These are phyloP conservation scores for Senna siamea DNA, from an alignment of 306 rosid species.

Conservation along the genomic window DNA sequence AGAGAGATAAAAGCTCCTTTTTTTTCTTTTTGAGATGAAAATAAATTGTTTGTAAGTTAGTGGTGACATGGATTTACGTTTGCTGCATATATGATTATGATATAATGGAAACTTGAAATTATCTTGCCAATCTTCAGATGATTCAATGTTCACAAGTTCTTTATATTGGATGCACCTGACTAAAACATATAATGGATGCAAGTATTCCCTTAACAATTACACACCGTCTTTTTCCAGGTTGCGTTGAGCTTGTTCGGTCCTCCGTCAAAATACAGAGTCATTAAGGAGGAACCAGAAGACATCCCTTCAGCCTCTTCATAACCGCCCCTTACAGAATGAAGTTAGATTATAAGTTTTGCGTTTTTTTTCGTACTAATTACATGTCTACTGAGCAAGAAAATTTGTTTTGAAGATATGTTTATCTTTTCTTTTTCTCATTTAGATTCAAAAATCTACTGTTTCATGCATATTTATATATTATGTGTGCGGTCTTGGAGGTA, in stretches of 20 bases:
- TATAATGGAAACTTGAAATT: not conserved
- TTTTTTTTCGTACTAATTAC: constrained; percentile 24
- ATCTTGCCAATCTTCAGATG: not conserved
- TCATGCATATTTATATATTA: constrained; percentile 20
- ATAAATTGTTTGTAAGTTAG: constrained; percentile 8
- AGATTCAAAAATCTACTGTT: constrained; percentile 20
- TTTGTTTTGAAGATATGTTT: not conserved
- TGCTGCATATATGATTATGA: not conserved
- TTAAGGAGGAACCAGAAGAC: constrained; percentile 46
- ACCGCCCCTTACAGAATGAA: constrained; percentile 24
- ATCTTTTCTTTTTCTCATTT: not conserved
- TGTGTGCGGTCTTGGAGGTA: constrained; percentile 2
- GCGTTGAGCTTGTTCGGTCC: constrained; percentile 87
- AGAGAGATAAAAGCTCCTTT: not conserved
- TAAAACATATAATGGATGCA: not conserved
- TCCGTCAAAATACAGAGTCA: constrained; percentile 48
- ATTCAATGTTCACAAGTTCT: not conserved
- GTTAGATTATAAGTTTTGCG: constrained; percentile 24
- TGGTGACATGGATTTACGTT: not conserved
- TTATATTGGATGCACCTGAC: not conserved
- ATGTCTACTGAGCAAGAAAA: constrained; percentile 17
- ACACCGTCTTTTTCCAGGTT: constrained; percentile 59
- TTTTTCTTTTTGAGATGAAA: not conserved
- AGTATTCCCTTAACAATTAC: not conserved
- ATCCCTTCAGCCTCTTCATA: constrained; percentile 42